Evolutionary conservation across 1,284 basidiomycete species (phyloP), one percentile per base, ranked within the genome.

Genomic region (Calocybe gambosa): DNA sequence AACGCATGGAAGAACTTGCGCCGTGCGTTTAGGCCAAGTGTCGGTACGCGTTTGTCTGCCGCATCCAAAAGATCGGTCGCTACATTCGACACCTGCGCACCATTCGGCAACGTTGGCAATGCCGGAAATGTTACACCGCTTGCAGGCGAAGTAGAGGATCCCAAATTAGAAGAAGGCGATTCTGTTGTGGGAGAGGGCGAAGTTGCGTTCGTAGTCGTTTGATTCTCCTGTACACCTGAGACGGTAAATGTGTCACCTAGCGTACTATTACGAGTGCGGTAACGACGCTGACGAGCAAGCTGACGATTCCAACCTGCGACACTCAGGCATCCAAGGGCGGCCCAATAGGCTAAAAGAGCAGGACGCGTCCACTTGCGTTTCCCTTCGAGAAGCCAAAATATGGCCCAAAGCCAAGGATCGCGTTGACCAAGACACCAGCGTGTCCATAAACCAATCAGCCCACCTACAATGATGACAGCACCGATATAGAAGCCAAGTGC

Each of bases 1-100:
- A 99, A 73, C 12, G 83, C 91, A 69, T 99, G 96, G 70, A 99
- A 99, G 66, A 89, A 97, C 67, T 99, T 99, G 47, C 96, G 77
- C 45, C 95, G 76, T n/a, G 90, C 91, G 63, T 99, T 99, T 51
- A 98, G 71, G 36, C 87, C 84, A 49, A 99, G 69, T 18, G 87
- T 90, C n/a, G 91, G 90, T 49, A 93, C 85, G 49, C 80, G 81
- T 64, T 89, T 90, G 64, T 93, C 86, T 1, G 89, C 90, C 26
- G 87, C 89, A 59, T 93, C 88, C 58, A 93, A 70, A 56, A 90
- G 69, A 56, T 92, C 89, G 12, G 81, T 86, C n/a, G 88, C 89
- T 33, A 81, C 80, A 50, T 62, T 62, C 8, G 62, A 56, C 35
- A 64, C 55, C 47, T 61, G 62, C 2, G 63, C 58, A 26, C 64